Evolutionary conservation across 108 stramenopile species (phyloP), one percentile per base, ranked within the genome.

Genomic region (Cyclotella choctawhatcheeana): DNA sequence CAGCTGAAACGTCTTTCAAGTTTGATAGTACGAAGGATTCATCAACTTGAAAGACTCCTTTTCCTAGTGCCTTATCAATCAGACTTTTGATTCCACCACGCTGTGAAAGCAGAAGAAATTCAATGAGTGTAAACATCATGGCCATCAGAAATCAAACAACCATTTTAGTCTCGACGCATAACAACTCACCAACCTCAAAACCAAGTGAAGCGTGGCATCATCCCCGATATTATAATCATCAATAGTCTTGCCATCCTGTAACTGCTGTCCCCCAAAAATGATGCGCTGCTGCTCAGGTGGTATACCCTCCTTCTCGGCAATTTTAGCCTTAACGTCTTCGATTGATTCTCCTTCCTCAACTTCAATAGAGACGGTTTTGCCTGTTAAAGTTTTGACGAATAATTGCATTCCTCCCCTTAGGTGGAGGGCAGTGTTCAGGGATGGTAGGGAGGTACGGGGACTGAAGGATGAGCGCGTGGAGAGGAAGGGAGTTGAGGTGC

Each of bases 201-300:
- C 96, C 52, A 98, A 84, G 76, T 98, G 97, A 26, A 98, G 81
- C 10, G 96, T 98, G 16, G 94, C 84, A 83, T 97, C 96, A 69
- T 97, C 97, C 18, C 96, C 96, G 33, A 98, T 92, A 69, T 96
- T 84, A 79, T 96, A 98, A 79, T 97, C 97, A 73, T 93, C 93
- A 35, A 98, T 79, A 20, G 95, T 94, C 85, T 98, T 98, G 32
- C 85, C 86, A 75, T 95, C 97, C 69, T 96, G 92, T 32, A 98
- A 85, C 82, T 98, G 97, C 80, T 98, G 96, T n/a, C 97, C 97
- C 45, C 97, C 97, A 76, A 97, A 98, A 60, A 98, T 98, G 18
- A 97, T 82, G 44, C 96, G 82, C 68, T 98, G 97, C 75, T 98
- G 97, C 59, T 97, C 97, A 16, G 95, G 83, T 22, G 97, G 97